phyloP scores from a whole-genome alignment of 164 flowering plant species.

The Macadamia tetraphylla region DNA sequence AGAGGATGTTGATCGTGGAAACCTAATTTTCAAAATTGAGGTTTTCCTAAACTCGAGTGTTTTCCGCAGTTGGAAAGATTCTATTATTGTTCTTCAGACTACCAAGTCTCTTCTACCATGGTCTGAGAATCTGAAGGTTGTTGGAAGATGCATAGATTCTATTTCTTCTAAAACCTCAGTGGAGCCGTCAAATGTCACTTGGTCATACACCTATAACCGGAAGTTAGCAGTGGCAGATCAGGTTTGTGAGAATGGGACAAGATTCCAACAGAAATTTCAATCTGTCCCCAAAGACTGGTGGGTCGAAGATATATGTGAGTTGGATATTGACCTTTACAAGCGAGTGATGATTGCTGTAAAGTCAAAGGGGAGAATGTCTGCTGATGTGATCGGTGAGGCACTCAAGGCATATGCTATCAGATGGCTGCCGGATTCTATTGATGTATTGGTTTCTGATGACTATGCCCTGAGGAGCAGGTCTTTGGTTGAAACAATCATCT shows the following conservation, averaged over 20 bases:
- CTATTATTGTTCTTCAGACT: slow-evolving; percentile 80
- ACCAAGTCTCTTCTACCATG: slow-evolving; percentile 65
- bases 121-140: slow-evolving; percentile 79
- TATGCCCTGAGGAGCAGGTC: slow-evolving; percentile 41
- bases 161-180: slow-evolving; percentile 79
- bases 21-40: slow-evolving; percentile 72
- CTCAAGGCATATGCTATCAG: slow-evolving; percentile 57
- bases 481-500: slow-evolving; percentile 61
- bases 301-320: slow-evolving; percentile 88
- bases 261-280: slow-evolving; percentile 25
- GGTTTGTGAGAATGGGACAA: slow-evolving; percentile 25
- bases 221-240: slow-evolving; percentile 40
- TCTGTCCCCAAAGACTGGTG: slow-evolving; percentile 88
- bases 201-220: slow-evolving; percentile 79
- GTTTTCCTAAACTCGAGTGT: slow-evolving; percentile 76
- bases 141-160: slow-evolving; percentile 79
- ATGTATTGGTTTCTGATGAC: slow-evolving; percentile 47
- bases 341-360: slow-evolving; percentile 68
- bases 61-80: slow-evolving; percentile 89
- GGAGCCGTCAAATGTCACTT: slow-evolving; percentile 58
- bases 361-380: slow-evolving; percentile 78
- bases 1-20: slow-evolving; percentile 72
- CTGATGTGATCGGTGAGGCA: slow-evolving; percentile 69
- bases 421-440: slow-evolving; percentile 76
- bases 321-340: slow-evolving; percentile 73